Base-by-base conservation (phyloP, 2,329 filamentous ascomycete genomes). In the Colletotrichum destructivum region DNA sequence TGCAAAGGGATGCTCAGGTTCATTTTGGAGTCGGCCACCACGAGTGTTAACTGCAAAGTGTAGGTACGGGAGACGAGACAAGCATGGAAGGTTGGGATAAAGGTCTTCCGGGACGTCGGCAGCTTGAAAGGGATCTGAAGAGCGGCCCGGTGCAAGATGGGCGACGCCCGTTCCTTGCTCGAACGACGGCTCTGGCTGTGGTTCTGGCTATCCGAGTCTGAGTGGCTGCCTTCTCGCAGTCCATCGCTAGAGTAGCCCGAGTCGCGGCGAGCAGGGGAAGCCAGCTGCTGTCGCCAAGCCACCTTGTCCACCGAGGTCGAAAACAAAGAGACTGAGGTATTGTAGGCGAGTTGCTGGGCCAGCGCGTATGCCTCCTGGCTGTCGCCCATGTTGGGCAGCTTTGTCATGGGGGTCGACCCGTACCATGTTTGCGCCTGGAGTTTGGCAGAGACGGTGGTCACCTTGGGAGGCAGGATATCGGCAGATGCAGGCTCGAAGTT, bases 41-140 rank as follows among this genome's bases (percentile, higher is more conserved):
- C 82, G 7, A 90, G 76, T 16, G 81, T 79, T 52, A 87, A 75
- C 74, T 85, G 84, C 40, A 90, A 76, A 5, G 85, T 83, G 78
- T 90, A 90, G n/a, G 85, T 84, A 35, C 88, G 85, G 9, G 87
- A 87, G 47, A 84, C 81, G 77, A 90, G 85, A 81, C 88, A 90
- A 11, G 86, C 87, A 80, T 90, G 87, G 76, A 90, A 90, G 6
- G 87, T 87, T 0, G 88, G 88, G 26, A 90, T 73, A 74, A 89
- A 88, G 11, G 84, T 81, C 77, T 85, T 88, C 76, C 83, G 85
- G 38, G 79, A 77, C 11, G 80, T 78, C 4, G 88, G 86, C 42
- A 90, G 77, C 18, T 79, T 77, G 69, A 90, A 80, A 1, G 88
- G 87, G 1, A 90, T 77, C 52, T 83, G 79, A 12, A 90, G 73